Evolutionary conservation across 192 early-diverging fungal species (phyloP).

Genomic region (Rhizophagus clarus): DNA sequence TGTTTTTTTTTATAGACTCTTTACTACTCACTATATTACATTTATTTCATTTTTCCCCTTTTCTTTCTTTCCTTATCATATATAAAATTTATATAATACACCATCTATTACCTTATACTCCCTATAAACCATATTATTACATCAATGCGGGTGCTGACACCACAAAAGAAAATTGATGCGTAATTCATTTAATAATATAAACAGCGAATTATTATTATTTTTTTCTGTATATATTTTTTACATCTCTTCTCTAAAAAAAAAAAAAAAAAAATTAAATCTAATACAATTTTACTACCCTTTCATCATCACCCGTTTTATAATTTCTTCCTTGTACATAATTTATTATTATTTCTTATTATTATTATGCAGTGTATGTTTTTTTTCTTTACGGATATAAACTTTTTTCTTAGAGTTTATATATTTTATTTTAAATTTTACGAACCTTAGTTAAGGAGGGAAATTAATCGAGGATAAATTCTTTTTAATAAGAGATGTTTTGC

Average conservation of each 20-base stretch:
- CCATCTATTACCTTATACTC: not conserved
- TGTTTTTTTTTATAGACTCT: not conserved
- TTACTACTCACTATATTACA: not conserved
- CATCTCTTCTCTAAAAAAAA: not conserved
- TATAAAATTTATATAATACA: not conserved
- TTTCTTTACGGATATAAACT: not conserved
- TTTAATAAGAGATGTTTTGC: not conserved
- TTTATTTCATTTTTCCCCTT: not conserved
- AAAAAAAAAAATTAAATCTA: not conserved
- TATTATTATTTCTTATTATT: not conserved
- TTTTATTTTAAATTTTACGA: not conserved
- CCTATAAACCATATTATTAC: not conserved
- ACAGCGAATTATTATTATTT: not conserved
- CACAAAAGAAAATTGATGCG: not conserved
- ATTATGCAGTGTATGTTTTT: not conserved
- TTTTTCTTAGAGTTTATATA: not conserved
- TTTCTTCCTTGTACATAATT: not conserved
- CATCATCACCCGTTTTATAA: not conserved
- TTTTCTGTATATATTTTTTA: not conserved
- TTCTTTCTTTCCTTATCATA: not conserved
- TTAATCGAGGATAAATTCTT: not conserved
- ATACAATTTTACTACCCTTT: not conserved
- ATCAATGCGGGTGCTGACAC: not conserved
- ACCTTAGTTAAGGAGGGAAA: not conserved
- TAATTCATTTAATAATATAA: not conserved